Percentiles rank a stretch among this genome's conserved stretches.
These are phyloP conservation scores for Limonium bicolor DNA, from an alignment of 148 eudicot genomes.

Conservation along the genomic window DNA sequence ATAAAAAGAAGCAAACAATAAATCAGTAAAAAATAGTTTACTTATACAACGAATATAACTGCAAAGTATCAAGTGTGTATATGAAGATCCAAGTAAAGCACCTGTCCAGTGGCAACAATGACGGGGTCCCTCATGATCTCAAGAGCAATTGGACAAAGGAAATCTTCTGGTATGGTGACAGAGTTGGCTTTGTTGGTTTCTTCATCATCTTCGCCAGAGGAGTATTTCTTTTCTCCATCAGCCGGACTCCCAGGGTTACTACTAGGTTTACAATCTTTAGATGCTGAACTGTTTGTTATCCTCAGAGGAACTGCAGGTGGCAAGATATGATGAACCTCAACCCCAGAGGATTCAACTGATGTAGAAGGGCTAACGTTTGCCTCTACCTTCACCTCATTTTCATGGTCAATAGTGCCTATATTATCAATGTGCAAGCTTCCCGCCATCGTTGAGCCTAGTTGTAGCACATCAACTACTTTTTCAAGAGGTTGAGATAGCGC, in stretches of 20 bases:
- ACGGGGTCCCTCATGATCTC: constrained; percentile 93
- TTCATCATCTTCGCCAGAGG: constrained; percentile 20
- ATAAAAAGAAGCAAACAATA: constrained; percentile 3
- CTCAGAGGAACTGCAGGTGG: constrained; percentile 11
- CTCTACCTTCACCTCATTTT: constrained; percentile 20
- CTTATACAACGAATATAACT: background rate
- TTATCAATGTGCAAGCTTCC: constrained; percentile 52
- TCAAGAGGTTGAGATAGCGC: constrained; percentile 59
- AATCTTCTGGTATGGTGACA: constrained; percentile 62
- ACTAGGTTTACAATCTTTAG: constrained; percentile 6
- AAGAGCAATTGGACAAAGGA: constrained; percentile 75
- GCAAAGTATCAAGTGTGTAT: background rate
- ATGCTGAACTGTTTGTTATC: constrained; percentile 13
- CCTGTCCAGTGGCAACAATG: constrained; percentile 90
- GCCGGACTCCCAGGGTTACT: no score
- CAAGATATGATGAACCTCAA: no score
- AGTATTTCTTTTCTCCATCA: constrained; percentile 11
- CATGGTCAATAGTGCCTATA: constrained; percentile 44
- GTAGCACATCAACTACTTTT: constrained; percentile 33
- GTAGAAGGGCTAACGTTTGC: no score
- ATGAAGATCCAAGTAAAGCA: constrained; percentile 6
- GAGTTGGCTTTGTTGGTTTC: constrained; percentile 34
- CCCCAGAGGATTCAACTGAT: no score
- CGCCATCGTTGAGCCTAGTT: constrained; percentile 20
- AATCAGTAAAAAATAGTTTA: background rate